Evolutionary conservation across 805 yeast genomes (phyloP).

Genomic region (Geotrichum ghanense): DNA sequence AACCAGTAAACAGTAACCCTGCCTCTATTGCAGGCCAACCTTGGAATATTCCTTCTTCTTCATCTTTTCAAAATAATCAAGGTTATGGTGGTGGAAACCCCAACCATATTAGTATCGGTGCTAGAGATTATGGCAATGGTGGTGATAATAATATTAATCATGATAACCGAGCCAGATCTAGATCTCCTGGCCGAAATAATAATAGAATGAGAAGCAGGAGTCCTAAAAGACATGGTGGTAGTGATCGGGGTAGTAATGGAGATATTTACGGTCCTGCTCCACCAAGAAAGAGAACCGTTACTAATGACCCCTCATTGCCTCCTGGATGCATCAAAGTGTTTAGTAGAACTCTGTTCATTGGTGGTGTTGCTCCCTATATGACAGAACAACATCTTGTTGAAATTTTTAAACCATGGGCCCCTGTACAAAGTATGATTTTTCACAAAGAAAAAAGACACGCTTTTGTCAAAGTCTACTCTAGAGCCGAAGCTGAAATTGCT

Average conservation of each 20-base stretch:
- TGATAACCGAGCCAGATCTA: constrained; percentile 13
- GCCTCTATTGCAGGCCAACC: constrained; percentile 2
- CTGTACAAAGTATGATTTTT: constrained; percentile 81
- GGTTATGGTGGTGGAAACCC: background rate
- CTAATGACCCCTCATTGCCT: constrained; percentile 60
- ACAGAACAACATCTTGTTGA: constrained; percentile 59
- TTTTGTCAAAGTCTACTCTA: constrained; percentile 84
- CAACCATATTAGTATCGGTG: background rate
- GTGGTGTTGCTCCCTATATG: constrained; percentile 83
- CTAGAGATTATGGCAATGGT: background rate
- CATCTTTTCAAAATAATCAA: background rate
- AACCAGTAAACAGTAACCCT: constrained; percentile 2
- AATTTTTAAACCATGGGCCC: constrained; percentile 73
- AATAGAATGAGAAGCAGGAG: constrained; percentile 2
- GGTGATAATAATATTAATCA: background rate
- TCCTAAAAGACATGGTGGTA: constrained; percentile 8
- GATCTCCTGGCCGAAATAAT: constrained; percentile 13
- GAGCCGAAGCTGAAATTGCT: constrained; percentile 83
- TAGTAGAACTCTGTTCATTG: constrained; percentile 86
- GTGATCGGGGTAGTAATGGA: constrained; percentile 5
- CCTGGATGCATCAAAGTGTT: constrained; percentile 71
- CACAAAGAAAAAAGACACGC: constrained; percentile 91
- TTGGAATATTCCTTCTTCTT: background rate
- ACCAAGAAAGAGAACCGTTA: constrained; percentile 45
- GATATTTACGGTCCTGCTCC: constrained; percentile 11